Evolutionary conservation across 116 monocot genomes (phyloP).

Genomic region (Dioscorea cayenensis): DNA sequence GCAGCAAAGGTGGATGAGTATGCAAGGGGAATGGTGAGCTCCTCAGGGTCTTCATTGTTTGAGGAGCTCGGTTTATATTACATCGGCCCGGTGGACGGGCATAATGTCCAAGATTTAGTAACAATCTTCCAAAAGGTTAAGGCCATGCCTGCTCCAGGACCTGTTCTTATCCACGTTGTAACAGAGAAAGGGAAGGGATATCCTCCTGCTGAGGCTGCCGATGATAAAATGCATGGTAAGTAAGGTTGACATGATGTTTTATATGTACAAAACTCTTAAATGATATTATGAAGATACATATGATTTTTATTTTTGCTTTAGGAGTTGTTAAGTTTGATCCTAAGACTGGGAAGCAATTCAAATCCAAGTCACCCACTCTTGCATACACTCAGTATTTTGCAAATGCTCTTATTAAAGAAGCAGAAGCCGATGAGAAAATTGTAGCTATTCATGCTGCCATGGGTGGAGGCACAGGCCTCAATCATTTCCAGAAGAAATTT

Average conservation of each 20-base stretch:
- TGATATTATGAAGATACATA: background rate
- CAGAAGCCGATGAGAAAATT: constrained; percentile 48
- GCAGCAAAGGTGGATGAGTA: constrained; percentile 74
- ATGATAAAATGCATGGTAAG: constrained; percentile 69
- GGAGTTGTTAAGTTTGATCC: constrained; percentile 70
- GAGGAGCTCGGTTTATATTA: constrained; percentile 79
- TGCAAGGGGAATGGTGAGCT: constrained; percentile 60
- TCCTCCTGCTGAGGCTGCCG: constrained; percentile 54
- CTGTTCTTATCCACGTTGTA: constrained; percentile 65
- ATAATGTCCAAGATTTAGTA: constrained; percentile 52
- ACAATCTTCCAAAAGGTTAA: constrained; percentile 63
- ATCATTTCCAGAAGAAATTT: constrained; percentile 57
- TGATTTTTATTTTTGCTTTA: constrained; percentile 1
- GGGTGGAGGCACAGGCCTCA: constrained; percentile 78
- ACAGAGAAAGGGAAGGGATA: constrained; percentile 71
- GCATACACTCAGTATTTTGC: constrained; percentile 75
- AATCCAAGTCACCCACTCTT: constrained; percentile 42
- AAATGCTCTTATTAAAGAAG: constrained; percentile 56
- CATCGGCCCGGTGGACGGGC: constrained; percentile 75
- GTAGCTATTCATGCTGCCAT: constrained; percentile 80
- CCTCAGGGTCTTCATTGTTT: constrained; percentile 41
- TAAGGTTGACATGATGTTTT: background rate
- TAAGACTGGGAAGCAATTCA: constrained; percentile 53
- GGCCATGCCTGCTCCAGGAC: constrained; percentile 61
- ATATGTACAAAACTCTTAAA: background rate